These are phyloP conservation scores for Coelastrella sp. DNA, from an alignment of 139 green algal species.

Conservation along the genomic window DNA sequence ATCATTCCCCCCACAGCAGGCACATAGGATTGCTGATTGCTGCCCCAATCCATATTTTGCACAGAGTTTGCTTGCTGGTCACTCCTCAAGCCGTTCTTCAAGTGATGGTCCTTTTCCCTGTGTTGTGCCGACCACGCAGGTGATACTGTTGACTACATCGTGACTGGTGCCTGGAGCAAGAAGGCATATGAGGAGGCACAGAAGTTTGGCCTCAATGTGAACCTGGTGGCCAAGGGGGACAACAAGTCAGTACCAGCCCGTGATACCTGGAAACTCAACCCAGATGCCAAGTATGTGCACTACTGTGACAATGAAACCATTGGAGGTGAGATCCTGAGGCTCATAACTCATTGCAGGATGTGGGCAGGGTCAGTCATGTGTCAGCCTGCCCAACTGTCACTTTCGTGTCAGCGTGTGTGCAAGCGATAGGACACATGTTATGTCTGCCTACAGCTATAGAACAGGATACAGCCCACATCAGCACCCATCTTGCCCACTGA, in stretches of 20 bases:
- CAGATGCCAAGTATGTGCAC: slow-evolving; percentile 92
- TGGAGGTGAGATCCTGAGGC: slow-evolving; percentile 52
- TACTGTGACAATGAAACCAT: slow-evolving; percentile 99
- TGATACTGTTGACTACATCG: slow-evolving; percentile 92
- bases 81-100: too few relatives aligned
- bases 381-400: background rate
- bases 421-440: background rate
- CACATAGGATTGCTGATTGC: too few relatives aligned
- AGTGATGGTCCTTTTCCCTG: background rate
- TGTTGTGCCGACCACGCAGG: background rate
- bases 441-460: background rate
- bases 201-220: slow-evolving; percentile 52
- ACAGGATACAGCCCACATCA: background rate
- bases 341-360: background rate
- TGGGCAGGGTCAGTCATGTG: too few relatives aligned
- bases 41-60: too few relatives aligned
- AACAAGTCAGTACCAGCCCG: slow-evolving; percentile 86
- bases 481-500: too few relatives aligned
- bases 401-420: background rate
- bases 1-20: too few relatives aligned
- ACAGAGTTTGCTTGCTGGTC: too few relatives aligned
- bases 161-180: slow-evolving; percentile 95
- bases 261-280: slow-evolving; percentile 88
- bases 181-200: slow-evolving; percentile 92
- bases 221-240: slow-evolving; percentile 88